These are phyloP conservation scores for Fusarium citri DNA, from an alignment of 2,329 filamentous ascomycete species.

Conservation along the genomic window DNA sequence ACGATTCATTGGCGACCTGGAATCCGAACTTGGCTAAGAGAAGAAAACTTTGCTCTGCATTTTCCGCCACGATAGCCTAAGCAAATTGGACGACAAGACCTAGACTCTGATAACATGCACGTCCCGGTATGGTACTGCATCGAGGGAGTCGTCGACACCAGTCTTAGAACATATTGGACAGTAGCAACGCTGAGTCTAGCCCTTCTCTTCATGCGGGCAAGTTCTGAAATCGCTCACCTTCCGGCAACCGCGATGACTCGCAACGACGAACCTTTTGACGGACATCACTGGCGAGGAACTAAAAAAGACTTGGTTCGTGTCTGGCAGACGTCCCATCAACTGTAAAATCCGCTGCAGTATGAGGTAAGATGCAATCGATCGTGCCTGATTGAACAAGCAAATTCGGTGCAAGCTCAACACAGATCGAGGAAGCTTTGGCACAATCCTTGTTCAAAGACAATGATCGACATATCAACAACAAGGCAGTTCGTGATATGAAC, in stretches of 20 bases:
- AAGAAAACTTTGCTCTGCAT: constrained; percentile 17
- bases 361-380: constrained; percentile 20
- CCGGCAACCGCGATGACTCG: constrained; percentile 18
- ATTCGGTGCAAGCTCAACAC: constrained; percentile 1
- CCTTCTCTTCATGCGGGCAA: background rate
- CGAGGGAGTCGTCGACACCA: background rate
- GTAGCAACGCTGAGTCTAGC: background rate
- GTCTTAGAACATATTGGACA: background rate
- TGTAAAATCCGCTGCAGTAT: constrained; percentile 9
- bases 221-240: background rate
- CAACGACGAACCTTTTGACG: constrained; percentile 3
- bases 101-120: constrained; percentile 1
- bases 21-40: background rate
- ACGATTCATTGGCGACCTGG: background rate
- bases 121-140: constrained; percentile 3
- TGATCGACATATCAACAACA: constrained; percentile 33
- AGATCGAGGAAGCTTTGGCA: constrained; percentile 13
- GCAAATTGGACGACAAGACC: background rate
- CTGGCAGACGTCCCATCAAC: background rate
- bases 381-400: constrained; percentile 10
- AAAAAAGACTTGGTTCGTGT: constrained; percentile 1
- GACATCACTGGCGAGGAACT: constrained; percentile 13
- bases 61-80: constrained; percentile 7
- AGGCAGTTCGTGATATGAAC: constrained; percentile 13
- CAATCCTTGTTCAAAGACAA: constrained; percentile 11